A percentile compares a stretch with the other conserved stretches of the same genome.
phyloP scores from a whole-genome alignment of 495 filamentous ascomycete species.

The Penicillium samsonianum region DNA sequence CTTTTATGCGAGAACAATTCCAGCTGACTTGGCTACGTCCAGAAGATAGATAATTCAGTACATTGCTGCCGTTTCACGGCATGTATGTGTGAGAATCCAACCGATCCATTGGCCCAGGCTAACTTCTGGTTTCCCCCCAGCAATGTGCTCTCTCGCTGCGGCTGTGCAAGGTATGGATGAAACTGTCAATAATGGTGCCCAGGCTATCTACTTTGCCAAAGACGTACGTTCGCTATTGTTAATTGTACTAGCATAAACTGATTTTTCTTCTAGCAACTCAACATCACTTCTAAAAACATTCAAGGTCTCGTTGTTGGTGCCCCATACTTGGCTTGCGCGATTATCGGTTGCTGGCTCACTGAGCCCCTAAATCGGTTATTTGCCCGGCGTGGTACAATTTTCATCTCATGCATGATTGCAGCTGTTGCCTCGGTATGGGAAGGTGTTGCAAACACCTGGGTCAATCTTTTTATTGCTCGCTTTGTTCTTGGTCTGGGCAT shows the following conservation, averaged over 20 bases:
- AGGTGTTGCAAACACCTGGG: slow-evolving; percentile 52
- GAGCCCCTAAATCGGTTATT: slow-evolving; percentile 59
- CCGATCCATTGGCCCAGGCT: slow-evolving; percentile 13
- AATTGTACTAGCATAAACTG: background rate
- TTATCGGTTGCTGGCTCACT: slow-evolving; percentile 52
- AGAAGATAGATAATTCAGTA: background rate
- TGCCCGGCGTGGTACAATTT: slow-evolving; percentile 61
- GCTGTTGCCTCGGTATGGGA: slow-evolving; percentile 53
- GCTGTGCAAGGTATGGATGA: slow-evolving; percentile 70
- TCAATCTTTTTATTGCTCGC: slow-evolving; percentile 55
- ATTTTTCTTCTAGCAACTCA: slow-evolving; percentile 31
- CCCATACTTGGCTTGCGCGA: slow-evolving; percentile 47
- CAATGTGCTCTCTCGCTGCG: slow-evolving; percentile 51
- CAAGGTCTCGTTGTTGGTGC: slow-evolving; percentile 51
- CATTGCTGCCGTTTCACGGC: background rate
- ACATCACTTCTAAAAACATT: slow-evolving; percentile 36
- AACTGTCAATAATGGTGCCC: slow-evolving; percentile 78
- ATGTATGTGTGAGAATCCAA: slow-evolving; percentile 32
- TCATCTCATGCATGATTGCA: slow-evolving; percentile 50
- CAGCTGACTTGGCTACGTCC: background rate
- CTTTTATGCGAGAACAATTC: background rate
- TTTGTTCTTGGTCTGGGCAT: slow-evolving; percentile 63
- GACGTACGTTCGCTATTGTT: background rate
- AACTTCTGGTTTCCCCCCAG: slow-evolving; percentile 15
- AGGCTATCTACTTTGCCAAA: slow-evolving; percentile 61